Conservation (phyloP, 257 asterid genomes). For the Lavandula angustifolia region DNA sequence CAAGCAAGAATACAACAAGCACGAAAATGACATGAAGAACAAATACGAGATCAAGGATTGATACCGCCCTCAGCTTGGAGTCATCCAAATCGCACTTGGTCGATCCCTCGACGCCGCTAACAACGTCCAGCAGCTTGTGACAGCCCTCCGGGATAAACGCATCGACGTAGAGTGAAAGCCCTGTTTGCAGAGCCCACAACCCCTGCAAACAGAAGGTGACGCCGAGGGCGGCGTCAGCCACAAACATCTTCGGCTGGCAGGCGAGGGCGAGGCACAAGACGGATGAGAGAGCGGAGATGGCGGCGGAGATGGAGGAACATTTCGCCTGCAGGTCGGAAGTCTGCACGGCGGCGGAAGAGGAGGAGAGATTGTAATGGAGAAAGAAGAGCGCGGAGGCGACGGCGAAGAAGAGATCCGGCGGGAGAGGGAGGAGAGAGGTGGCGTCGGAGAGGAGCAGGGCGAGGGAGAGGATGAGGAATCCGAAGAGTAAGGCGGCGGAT, state of each 20-base stretch:
- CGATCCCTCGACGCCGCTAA: conserved; percentile 91
- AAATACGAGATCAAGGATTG: conserved; percentile 75
- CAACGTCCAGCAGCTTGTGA: conserved; percentile 87
- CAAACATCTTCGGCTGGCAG: conserved; percentile 52
- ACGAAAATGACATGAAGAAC: conserved; percentile 69
- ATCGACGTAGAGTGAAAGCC: conserved; percentile 82
- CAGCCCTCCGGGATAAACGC: conserved; percentile 95
- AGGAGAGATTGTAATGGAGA: conserved; percentile 58
- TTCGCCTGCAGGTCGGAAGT: conserved; percentile 88
- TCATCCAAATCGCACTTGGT: conserved; percentile 94
- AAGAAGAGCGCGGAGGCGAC: conserved; percentile 66
- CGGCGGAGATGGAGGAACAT: conserved; percentile 60
- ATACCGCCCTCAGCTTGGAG: conserved; percentile 81
- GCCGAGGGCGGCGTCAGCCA: conserved; percentile 66
- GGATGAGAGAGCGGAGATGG: conserved; percentile 55
- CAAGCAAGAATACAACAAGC: conserved; percentile 49
- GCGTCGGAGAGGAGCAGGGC: conserved; percentile 64
- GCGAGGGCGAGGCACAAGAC: conserved; percentile 58
- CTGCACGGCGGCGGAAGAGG: conserved; percentile 69
- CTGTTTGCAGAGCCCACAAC: conserved; percentile 85
- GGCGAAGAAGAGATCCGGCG: conserved; percentile 67
- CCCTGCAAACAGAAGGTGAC: conserved; percentile 77
- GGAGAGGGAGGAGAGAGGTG: conserved; percentile 67
- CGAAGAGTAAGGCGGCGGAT: conserved; percentile 59
- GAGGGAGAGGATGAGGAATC: conserved; percentile 62